phyloP scores from a whole-genome alignment of 352 stramenopile species.

The Blastocystis sp. region DNA sequence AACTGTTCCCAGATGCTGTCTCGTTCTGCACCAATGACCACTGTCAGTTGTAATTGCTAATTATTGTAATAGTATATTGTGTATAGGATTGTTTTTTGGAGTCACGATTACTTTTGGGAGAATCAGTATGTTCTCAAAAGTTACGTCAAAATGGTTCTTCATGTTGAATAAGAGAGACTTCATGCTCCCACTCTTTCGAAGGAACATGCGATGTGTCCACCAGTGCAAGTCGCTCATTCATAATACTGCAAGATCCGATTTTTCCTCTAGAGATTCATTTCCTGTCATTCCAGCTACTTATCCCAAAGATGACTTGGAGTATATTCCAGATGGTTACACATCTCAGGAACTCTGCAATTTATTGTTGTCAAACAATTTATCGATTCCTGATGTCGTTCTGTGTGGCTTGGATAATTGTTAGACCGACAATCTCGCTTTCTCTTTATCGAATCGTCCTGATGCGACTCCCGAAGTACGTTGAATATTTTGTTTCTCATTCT shows the following conservation, averaged over 20 bases:
- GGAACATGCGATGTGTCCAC: too few relatives aligned
- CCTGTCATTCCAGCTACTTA: neutral
- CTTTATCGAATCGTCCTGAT: neutral
- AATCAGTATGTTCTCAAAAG: neutral
- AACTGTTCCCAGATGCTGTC: conserved; percentile 56
- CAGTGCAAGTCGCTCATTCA: too few relatives aligned
- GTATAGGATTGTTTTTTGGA: conserved; percentile 1
- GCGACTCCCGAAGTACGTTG: neutral
- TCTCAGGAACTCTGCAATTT: neutral
- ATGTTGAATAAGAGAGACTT: neutral
- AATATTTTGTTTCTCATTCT: neutral
- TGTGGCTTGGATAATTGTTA: neutral
- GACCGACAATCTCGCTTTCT: neutral
- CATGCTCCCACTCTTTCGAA: neutral
- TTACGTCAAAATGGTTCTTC: neutral
- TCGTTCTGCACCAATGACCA: conserved; percentile 62
- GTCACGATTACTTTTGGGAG: conserved; percentile 1
- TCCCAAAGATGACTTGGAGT: neutral
- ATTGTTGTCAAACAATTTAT: neutral
- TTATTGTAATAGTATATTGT: conserved; percentile 34
- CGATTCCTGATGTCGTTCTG: conserved; percentile 32
- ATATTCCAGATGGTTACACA: conserved; percentile 6
- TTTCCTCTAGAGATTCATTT: neutral
- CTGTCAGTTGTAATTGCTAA: conserved; percentile 48
- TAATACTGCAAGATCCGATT: neutral